Percentiles rank a stretch among this genome's conserved stretches.
Evolutionary conservation across 495 filamentous ascomycete genomes (phyloP).

Genomic region (Penicillium simplicissimum): DNA sequence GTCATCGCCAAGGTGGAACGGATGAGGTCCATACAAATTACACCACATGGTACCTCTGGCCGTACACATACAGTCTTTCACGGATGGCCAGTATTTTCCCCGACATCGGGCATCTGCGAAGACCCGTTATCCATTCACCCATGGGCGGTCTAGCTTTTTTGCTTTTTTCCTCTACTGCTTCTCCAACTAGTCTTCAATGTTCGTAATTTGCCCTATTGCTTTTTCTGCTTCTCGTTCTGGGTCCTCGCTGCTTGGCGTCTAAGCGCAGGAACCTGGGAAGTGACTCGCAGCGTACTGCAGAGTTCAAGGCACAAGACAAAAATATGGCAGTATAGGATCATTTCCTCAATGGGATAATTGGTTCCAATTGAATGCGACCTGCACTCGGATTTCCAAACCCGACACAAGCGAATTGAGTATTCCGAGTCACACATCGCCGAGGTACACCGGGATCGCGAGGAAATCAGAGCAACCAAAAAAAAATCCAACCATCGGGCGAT

Average conservation of each 20-base stretch:
- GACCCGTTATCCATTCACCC: not conserved
- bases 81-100: slow-evolving; percentile 9
- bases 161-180: not conserved
- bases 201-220: not conserved
- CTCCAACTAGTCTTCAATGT: not conserved
- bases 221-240: not conserved
- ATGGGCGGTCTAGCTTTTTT: not conserved
- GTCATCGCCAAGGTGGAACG: not conserved
- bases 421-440: not conserved
- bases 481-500: not conserved
- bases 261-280: slow-evolving; percentile 13
- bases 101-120: slow-evolving; percentile 23
- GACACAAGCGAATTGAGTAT: not conserved
- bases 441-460: not conserved
- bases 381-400: not conserved
- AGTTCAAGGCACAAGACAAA: not conserved
- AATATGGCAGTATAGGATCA: not conserved
- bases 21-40: not conserved
- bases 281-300: slow-evolving; percentile 12
- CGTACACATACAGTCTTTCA: not conserved
- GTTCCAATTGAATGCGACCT: not conserved
- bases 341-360: not conserved
- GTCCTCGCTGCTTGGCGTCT: slow-evolving; percentile 2
- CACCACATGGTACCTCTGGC: not conserved
- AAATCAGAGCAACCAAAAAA: no score